phyloP scores from a whole-genome alignment of 495 filamentous ascomycete species.

The Baudoinia panamericana region DNA sequence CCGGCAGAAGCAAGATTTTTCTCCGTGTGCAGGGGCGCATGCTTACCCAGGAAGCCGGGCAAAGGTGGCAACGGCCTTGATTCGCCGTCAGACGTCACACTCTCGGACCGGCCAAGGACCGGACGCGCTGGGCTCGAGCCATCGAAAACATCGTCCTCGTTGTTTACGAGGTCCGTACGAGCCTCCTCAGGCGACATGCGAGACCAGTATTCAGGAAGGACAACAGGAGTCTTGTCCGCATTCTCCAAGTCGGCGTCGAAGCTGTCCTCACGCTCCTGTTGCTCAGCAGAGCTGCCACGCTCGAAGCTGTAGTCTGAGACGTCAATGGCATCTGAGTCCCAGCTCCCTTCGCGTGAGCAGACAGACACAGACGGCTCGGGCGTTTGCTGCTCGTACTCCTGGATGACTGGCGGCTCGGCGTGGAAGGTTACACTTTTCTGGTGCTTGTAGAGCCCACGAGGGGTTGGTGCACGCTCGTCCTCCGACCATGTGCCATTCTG shows the following conservation, averaged over 20 bases:
- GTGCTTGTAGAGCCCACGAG: constrained; percentile 55
- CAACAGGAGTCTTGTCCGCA: constrained; percentile 90
- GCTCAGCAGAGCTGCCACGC: constrained; percentile 48
- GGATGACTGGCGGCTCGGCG: constrained; percentile 79
- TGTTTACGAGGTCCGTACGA: constrained; percentile 38
- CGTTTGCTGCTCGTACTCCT: constrained; percentile 95
- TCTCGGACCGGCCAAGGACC: constrained; percentile 29
- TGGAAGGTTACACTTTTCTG: constrained; percentile 96
- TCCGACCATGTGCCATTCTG: constrained; percentile 46
- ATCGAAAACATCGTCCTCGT: constrained; percentile 57
- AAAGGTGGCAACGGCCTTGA: constrained; percentile 29
- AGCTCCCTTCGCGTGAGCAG: constrained; percentile 77
- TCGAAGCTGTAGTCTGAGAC: constrained; percentile 62
- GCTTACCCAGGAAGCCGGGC: constrained; percentile 21
- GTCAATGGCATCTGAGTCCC: constrained; percentile 60
- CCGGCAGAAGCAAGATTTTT: background rate
- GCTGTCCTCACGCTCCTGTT: constrained; percentile 55
- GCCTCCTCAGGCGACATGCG: constrained; percentile 53
- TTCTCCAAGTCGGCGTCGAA: constrained; percentile 91
- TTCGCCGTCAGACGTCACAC: constrained; percentile 30
- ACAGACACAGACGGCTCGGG: constrained; percentile 75
- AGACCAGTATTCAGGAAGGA: constrained; percentile 90
- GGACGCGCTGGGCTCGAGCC: constrained; percentile 33
- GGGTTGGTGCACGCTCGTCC: constrained; percentile 37
- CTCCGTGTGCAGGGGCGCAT: background rate